phyloP scores from a whole-genome alignment of 805 yeast genomes.

The Candida montana region DNA sequence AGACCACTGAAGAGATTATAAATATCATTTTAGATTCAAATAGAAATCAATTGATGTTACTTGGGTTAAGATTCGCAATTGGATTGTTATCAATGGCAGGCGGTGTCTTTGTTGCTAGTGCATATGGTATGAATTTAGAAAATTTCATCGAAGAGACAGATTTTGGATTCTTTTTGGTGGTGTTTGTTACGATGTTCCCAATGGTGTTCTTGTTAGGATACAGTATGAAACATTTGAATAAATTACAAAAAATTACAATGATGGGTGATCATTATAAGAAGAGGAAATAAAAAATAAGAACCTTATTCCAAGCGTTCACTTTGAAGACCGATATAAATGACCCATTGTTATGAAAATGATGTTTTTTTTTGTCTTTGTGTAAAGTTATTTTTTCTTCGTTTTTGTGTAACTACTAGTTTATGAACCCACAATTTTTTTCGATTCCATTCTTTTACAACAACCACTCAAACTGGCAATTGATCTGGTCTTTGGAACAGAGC shows the following conservation, averaged over 20 bases:
- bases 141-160: constrained; percentile 83
- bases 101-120: constrained; percentile 74
- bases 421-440: too few species aligned
- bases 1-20: constrained; percentile 91
- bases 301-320: too few species aligned
- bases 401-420: too few species aligned
- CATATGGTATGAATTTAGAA: constrained; percentile 94
- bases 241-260: constrained; percentile 71
- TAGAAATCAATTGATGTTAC: constrained; percentile 85
- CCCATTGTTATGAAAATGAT: too few species aligned
- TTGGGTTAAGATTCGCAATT: constrained; percentile 78
- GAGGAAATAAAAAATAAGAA: background rate
- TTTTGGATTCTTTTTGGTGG: constrained; percentile 58
- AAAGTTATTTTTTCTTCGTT: too few species aligned
- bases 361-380: too few species aligned
- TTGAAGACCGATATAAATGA: too few species aligned
- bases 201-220: constrained; percentile 43
- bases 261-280: constrained; percentile 33
- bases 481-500: too few species aligned
- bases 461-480: too few species aligned
- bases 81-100: constrained; percentile 80
- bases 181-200: constrained; percentile 35
- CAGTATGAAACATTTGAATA: constrained; percentile 53
- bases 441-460: too few species aligned
- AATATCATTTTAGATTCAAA: constrained; percentile 90